Base-by-base conservation (phyloP, 2,329 filamentous ascomycete genomes). In the Orbilia ellipsospora region DNA sequence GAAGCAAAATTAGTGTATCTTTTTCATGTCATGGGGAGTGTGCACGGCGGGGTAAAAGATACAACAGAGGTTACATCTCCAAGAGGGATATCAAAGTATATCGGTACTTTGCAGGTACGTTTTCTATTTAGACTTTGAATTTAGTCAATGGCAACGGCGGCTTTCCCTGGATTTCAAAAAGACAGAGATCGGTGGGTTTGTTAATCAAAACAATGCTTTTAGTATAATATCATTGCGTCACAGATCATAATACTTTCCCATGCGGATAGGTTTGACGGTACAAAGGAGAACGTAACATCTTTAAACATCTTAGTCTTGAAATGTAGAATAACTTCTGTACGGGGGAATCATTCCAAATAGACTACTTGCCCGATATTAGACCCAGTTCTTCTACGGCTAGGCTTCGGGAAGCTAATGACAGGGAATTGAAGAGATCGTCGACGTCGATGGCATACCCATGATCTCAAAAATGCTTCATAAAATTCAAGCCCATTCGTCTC, bases 111-210 rank as follows among this genome's bases (percentile, higher is more conserved):
- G 2, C 1, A 7, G 31, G n/a, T 23, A 52, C n/a, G 3, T 23
- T 18, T 52, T 18, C n/a, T 18, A 26, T 36, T 18, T 55, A 36
- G 12, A 3, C 2, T n/a, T 28, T 13, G 52, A 55, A 16, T 42
- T 23, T 26, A 16, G 20, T 42, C 31, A 16, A 57, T 57, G 31
- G 54, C 28, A 57, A 57, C 7, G 23, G 54, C 31, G 54, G 31
- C 31, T 23, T 57, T 44, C 54, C 23, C 10, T n/a, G 23, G 20
- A 28, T 55, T 13, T 48, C 3, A 48, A 18, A 20, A 13, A 10
- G 15, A 8, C 3, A 28, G 63, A 62, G 59, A 70, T 70, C 66
- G 51, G 57, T 56, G 51, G 28, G 54, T 68, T 56, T 36, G 31
- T 16, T 7, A 36, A 36, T 4, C 31, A 36, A 10, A 36, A 36